Base-by-base conservation (phyloP, 2,329 filamentous ascomycete genomes). In the Albifimbria verrucaria region DNA sequence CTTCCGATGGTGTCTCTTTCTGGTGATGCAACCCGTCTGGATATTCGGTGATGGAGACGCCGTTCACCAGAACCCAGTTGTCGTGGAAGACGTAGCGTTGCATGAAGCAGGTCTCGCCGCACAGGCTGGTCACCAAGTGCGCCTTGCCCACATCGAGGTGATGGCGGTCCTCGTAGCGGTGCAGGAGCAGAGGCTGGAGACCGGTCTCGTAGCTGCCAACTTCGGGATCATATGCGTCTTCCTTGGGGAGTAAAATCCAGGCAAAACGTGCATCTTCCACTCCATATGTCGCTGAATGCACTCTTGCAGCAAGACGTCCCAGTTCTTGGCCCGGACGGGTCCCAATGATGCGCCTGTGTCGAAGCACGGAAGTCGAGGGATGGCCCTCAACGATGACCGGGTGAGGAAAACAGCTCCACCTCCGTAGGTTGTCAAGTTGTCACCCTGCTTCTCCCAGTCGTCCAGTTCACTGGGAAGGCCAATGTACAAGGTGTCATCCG, bases 11-110 rank as follows among this genome's bases (percentile, higher is more conserved):
- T 52, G 60, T 48, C 1, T 49, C 21, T 1, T 59, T 56, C 57
- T 62, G n/a, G 20, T 21, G 26, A n/a, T 48, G 25, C 26, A 73
- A 64, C 2, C 71, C 70, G 50, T 71, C 67, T 0, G 69, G 68
- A 57, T 78, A 76, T 47, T 76, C 68, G 41, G 67, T 70, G 53
- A 79, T 67, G 25, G 74, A 72, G 59, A 75, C 67, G 5, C 77
- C 77, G 55, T 77, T 78, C 43, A 76, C 71, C 5, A 79, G 66
- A 4, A 78, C 67, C 76, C 76, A 79, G 58, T 71, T 67, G 59
- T 77, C 74, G 39, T 61, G 65, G 61, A 78, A 78, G 26, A 66
- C 60, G 55, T 75, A 78, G 7, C 75, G 71, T 58, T 77, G 75
- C 56, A 78, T 68, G 60, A 77, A 78, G 57, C 75, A 77, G 11